A percentile compares a stretch with the other conserved stretches of the same genome.
Evolutionary conservation across 108 stramenopile species (phyloP).

Genomic region (Epithemia pelagica): DNA sequence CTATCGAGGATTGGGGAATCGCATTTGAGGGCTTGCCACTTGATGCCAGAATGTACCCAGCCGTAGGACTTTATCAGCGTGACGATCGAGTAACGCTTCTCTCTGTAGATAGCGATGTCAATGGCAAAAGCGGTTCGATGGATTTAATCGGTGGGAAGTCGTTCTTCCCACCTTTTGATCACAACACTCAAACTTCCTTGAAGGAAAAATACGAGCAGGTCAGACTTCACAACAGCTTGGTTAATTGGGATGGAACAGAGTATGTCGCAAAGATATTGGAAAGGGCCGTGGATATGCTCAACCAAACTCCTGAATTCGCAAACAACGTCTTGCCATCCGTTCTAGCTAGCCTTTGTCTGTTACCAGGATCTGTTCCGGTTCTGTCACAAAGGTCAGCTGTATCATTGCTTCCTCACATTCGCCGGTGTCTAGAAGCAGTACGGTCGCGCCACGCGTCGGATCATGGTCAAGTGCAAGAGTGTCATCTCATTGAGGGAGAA

Average conservation of each 20-base stretch:
- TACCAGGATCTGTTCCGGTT: constrained; percentile 64
- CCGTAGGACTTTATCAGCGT: constrained; percentile 79
- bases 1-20: constrained; percentile 79
- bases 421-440: constrained; percentile 35
- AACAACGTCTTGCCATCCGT: constrained; percentile 49
- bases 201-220: constrained; percentile 3
- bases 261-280: constrained; percentile 11
- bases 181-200: neutral
- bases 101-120: constrained; percentile 35
- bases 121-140: constrained; percentile 4
- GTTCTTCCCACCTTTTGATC: constrained; percentile 30
- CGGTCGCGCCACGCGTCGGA: neutral
- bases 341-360: constrained; percentile 47
- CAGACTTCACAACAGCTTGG: neutral
- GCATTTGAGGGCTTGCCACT: constrained; percentile 84
- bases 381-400: constrained; percentile 59
- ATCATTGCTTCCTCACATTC: constrained; percentile 45
- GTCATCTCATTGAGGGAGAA: constrained; percentile 25
- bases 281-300: constrained; percentile 6
- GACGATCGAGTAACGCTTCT: constrained; percentile 73
- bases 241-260: constrained; percentile 4
- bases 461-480: neutral
- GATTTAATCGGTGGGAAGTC: constrained; percentile 38
- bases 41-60: constrained; percentile 68
- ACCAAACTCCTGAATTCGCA: constrained; percentile 1